These are phyloP conservation scores for Phytophthora megakarya DNA, from an alignment of 352 stramenopile species.

Conservation along the genomic window DNA sequence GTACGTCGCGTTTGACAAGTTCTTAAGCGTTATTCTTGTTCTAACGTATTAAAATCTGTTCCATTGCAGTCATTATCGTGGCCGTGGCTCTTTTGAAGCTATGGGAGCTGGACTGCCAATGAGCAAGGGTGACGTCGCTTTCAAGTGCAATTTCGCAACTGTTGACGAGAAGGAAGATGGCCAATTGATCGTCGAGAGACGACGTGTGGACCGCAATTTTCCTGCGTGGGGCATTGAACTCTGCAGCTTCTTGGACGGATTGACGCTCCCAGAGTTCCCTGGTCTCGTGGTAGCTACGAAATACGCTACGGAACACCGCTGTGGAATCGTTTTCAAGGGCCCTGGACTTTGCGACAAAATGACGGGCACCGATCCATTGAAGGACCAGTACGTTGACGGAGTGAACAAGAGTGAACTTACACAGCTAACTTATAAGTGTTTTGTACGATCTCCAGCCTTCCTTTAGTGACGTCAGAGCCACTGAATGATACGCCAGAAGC, in stretches of 20 bases:
- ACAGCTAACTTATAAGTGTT: constrained; percentile 1
- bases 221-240: constrained; percentile 81
- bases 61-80: constrained; percentile 72
- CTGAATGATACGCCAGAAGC: constrained; percentile 69
- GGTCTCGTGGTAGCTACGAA: constrained; percentile 76
- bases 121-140: constrained; percentile 85
- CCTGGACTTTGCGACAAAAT: constrained; percentile 84
- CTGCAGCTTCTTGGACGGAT: constrained; percentile 73
- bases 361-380: constrained; percentile 85
- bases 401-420: neutral
- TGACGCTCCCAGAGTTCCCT: constrained; percentile 65
- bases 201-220: constrained; percentile 88
- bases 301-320: constrained; percentile 89
- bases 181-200: constrained; percentile 66
- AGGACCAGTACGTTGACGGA: constrained; percentile 68
- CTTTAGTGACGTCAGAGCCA: constrained; percentile 60
- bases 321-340: constrained; percentile 87
- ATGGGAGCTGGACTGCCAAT: constrained; percentile 87
- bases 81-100: constrained; percentile 85
- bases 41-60: constrained; percentile 10
- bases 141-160: constrained; percentile 91
- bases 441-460: constrained; percentile 49
- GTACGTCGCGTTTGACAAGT: constrained; percentile 35
- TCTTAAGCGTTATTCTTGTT: neutral
- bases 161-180: constrained; percentile 66